phyloP scores from a whole-genome alignment of 345 rosid species.

The Raphanus raphanistrum region DNA sequence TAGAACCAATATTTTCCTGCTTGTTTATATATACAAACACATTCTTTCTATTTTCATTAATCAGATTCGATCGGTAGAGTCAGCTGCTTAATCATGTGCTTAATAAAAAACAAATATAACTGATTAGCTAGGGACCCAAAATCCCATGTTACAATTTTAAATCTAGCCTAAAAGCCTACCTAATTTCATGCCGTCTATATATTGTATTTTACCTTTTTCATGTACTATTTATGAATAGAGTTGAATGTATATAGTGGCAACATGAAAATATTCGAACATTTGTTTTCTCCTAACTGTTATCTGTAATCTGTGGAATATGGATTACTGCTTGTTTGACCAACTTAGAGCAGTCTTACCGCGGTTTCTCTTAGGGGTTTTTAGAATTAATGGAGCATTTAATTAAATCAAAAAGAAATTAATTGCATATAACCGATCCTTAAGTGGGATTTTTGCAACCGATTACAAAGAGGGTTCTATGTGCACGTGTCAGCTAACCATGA shows the following conservation, averaged over 20 bases:
- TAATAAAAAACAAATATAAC: background rate
- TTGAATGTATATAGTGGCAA: slow-evolving; percentile 19
- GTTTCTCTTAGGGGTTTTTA: too few relatives aligned
- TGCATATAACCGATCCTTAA: too few relatives aligned
- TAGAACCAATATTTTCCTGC: background rate
- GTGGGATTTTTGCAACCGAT: too few relatives aligned
- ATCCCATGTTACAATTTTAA: slow-evolving; percentile 30
- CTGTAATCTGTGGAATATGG: background rate
- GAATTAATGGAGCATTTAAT: too few relatives aligned
- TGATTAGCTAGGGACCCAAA: background rate
- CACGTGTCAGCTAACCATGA: too few relatives aligned
- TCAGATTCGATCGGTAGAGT: slow-evolving; percentile 32
- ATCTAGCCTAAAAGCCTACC: slow-evolving; percentile 20
- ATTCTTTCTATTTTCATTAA: slow-evolving; percentile 25
- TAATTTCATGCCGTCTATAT: slow-evolving; percentile 26
- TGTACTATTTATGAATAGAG: background rate
- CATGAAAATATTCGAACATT: slow-evolving; percentile 42
- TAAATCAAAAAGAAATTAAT: too few relatives aligned
- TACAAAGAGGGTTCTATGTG: too few relatives aligned
- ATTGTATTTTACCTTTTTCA: background rate
- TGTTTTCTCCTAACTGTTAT: slow-evolving; percentile 19
- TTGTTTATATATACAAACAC: slow-evolving; percentile 15
- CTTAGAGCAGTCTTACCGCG: background rate
- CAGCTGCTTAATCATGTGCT: slow-evolving; percentile 39
- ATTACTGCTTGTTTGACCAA: slow-evolving; percentile 29